Conservation (phyloP, 306 rosid genomes). For the Cicer arietinum region DNA sequence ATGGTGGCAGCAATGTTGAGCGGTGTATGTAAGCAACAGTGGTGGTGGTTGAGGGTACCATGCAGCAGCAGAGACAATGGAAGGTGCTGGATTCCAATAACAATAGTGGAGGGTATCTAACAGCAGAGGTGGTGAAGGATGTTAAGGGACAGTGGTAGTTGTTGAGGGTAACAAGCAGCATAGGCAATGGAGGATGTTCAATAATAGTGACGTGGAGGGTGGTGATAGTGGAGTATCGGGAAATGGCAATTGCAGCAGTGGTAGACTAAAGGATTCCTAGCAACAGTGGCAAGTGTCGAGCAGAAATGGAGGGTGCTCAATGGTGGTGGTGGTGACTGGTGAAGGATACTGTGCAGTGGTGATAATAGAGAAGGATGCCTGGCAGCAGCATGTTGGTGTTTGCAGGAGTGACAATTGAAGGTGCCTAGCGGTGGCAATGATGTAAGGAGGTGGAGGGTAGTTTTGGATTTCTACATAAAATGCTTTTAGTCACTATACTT, state of each 20-base stretch:
- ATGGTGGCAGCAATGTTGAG: not conserved
- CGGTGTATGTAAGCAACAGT: too few relatives aligned
- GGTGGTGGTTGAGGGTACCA: not conserved
- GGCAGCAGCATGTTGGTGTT: not conserved
- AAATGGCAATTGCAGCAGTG: not conserved
- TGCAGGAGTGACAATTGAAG: not conserved
- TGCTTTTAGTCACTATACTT: not conserved
- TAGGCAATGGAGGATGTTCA: not conserved
- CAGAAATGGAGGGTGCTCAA: not conserved
- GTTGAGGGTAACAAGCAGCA: conserved; percentile 4
- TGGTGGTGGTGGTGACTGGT: not conserved
- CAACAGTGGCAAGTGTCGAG: not conserved
- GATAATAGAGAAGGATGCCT: not conserved
- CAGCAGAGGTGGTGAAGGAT: not conserved
- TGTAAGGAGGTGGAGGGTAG: not conserved
- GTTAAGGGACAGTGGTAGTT: not conserved
- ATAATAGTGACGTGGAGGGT: not conserved
- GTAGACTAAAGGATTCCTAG: not conserved
- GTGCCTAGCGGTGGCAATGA: not conserved
- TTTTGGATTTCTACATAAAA: conserved; percentile 10
- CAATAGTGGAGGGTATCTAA: not conserved
- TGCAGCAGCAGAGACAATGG: not conserved
- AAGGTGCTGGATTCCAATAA: not conserved
- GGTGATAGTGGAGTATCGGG: not conserved
- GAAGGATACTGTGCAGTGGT: not conserved